Base-by-base conservation (phyloP, 225 moss, liverwort and hornwort species). In the Anthoceros angustus region DNA sequence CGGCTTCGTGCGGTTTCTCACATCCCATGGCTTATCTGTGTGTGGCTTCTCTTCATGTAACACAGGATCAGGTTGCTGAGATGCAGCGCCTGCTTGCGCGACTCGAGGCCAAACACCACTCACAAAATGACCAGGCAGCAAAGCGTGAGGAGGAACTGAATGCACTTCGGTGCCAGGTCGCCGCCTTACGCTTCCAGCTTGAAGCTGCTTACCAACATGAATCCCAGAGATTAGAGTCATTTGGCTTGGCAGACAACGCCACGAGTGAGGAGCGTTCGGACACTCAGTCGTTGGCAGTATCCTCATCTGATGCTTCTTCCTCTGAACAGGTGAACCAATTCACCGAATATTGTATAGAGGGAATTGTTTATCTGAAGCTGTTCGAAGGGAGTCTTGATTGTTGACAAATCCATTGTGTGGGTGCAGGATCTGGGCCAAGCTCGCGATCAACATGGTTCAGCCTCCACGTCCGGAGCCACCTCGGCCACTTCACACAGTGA, bases 161-260 rank as follows among this genome's bases (percentile, higher is more conserved):
- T 62, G 79, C 77, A 5, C 76, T 85, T 69, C 79, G 85, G 21
- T 85, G 85, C 70, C 85, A 85, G 71, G 82, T 85, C 61, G 67
- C 76, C 70, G 82, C 85, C 38, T 63, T 85, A 74, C 85, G 82
- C 43, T 85, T 77, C 72, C 85, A 85, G 77, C 85, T 85, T 63
- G 82, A 85, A 74, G 79, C 81, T 67, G 77, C 4, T 4, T 32
- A 32, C 32, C 32, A 32, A 32, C 32, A 32, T 32, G n/a, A 20
- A 18, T 18, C 8, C 49, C 49, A 50, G 4, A 50, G 16, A 18
- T 0, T 20, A 5, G 7, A 55, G 23, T 9, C 55, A 9, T 5
- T 23, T 7, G 12, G 12, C 1, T 55, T 55, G 8, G 18, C 14
- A 23, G 55, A 55, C n/a, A 9, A 55, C 23, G 55, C 10, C 55